Evolutionary conservation across 176 grass and related monocot species (phyloP).

Genomic region (Zoysia japonica): DNA sequence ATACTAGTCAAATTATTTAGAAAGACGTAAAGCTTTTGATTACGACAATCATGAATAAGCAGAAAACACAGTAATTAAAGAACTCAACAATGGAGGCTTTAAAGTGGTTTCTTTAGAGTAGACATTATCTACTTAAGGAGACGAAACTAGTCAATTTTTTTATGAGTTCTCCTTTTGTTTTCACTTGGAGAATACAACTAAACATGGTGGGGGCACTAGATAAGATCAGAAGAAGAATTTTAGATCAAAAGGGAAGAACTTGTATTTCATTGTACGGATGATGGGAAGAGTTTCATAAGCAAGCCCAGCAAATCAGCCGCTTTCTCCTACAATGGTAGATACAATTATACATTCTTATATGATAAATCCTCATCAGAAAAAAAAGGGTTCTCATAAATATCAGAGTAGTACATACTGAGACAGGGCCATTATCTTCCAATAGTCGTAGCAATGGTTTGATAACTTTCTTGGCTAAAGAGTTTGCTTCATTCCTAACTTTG

Average conservation of each 20-base stretch:
- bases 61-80: too few species aligned
- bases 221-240: background rate
- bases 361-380: background rate
- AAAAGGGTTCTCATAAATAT: background rate
- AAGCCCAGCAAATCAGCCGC: slow-evolving; percentile 23
- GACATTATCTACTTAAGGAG: background rate
- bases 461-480: slow-evolving; percentile 21
- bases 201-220: background rate
- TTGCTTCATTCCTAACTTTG: slow-evolving; percentile 14
- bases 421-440: slow-evolving; percentile 11
- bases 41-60: background rate
- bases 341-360: background rate
- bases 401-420: slow-evolving; percentile 21
- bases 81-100: background rate
- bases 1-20: background rate
- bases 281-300: slow-evolving; percentile 32
- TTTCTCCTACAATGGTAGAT: slow-evolving; percentile 18
- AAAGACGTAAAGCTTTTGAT: background rate
- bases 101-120: background rate
- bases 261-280: slow-evolving; percentile 28
- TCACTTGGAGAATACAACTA: background rate
- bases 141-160: background rate
- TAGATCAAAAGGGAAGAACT: background rate
- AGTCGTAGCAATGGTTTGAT: slow-evolving; percentile 12
- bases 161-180: background rate